Evolutionary conservation across 306 rosid species (phyloP).

Genomic region (Gleditsia sinensis): DNA sequence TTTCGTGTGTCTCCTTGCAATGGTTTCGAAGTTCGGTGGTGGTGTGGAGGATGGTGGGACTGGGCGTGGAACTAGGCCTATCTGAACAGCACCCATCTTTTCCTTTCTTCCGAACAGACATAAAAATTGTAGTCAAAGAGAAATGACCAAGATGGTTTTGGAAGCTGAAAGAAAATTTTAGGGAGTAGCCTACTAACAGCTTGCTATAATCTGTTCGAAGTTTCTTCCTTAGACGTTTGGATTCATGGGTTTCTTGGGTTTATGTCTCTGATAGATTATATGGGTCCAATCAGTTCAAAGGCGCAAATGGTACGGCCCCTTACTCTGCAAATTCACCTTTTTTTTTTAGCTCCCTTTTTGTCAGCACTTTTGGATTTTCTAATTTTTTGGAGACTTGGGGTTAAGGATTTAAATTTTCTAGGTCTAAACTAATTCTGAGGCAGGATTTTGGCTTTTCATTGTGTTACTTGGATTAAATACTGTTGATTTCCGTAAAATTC

Average conservation of each 20-base stretch:
- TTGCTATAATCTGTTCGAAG: conserved; percentile 44
- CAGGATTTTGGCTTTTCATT: conserved; percentile 26
- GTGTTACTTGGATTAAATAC: conserved; percentile 20
- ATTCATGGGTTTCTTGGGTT: conserved; percentile 37
- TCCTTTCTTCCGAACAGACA: not conserved
- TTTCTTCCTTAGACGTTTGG: conserved; percentile 37
- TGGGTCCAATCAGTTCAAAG: conserved; percentile 37
- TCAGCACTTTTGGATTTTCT: conserved; percentile 1
- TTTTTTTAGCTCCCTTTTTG: too few relatives aligned
- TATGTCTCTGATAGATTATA: conserved; percentile 23
- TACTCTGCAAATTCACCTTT: not conserved
- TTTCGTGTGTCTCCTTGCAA: conserved; percentile 32
- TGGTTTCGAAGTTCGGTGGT: conserved; percentile 51
- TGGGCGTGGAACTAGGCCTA: conserved; percentile 51
- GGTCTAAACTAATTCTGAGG: conserved; percentile 7
- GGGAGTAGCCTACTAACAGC: conserved; percentile 18
- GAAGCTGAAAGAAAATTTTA: conserved; percentile 17
- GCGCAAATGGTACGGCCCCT: conserved; percentile 47
- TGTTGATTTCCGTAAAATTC: conserved; percentile 4
- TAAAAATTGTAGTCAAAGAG: not conserved
- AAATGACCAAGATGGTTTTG: conserved; percentile 6
- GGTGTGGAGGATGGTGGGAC: conserved; percentile 43
- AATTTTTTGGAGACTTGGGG: not conserved
- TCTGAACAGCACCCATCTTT: conserved; percentile 48
- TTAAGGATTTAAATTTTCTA: not conserved